Conservation (phyloP, 2,329 filamentous ascomycete genomes). For the Penicillium sp. region DNA sequence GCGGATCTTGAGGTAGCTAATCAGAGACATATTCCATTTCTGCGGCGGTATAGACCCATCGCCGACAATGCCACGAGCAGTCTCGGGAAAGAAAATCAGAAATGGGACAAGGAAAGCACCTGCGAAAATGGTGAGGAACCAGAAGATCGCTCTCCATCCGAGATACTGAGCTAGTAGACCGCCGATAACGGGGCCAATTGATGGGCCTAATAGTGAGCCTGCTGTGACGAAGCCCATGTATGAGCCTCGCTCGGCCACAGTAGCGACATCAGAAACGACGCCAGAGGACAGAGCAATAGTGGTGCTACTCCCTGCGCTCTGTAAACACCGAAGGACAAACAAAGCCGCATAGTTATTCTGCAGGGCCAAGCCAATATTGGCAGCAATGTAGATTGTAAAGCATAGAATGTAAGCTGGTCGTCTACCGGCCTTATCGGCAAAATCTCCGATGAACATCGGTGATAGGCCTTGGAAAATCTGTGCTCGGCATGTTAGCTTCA, state of each 20-base stretch:
- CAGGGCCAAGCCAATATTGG: constrained; percentile 42
- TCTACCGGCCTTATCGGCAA: constrained; percentile 53
- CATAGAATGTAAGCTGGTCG: constrained; percentile 54
- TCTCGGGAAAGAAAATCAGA: constrained; percentile 39
- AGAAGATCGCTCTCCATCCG: constrained; percentile 45
- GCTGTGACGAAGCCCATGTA: constrained; percentile 44
- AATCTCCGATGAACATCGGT: constrained; percentile 53
- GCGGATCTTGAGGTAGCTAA: constrained; percentile 28
- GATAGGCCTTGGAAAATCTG: constrained; percentile 56
- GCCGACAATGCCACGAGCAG: constrained; percentile 39
- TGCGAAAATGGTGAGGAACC: constrained; percentile 52
- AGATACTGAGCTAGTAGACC: constrained; percentile 38
- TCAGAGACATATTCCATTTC: constrained; percentile 39
- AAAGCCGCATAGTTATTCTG: constrained; percentile 41
- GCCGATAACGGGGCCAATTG: constrained; percentile 38
- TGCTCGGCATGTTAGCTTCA: constrained; percentile 5
- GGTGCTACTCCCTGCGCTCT: constrained; percentile 43
- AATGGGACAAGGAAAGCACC: constrained; percentile 39
- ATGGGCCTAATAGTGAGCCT: constrained; percentile 34
- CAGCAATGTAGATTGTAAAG: constrained; percentile 50
- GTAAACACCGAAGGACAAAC: constrained; percentile 40
- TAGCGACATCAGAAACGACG: constrained; percentile 42
- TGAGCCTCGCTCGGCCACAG: constrained; percentile 38
- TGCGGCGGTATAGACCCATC: constrained; percentile 39
- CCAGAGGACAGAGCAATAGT: constrained; percentile 44